A percentile compares a stretch with the other conserved stretches of the same genome.
Conservation (phyloP, 176 grass and related monocot species). For the maize (Zea mays) region Zm-B73-REFERENCE-NAM-5.0 NC_050100.1:95337001-95337500, state of each 20-base stretch:
- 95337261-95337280: not conserved
- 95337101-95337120: slow-evolving; percentile 90
- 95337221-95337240: slow-evolving; percentile 5
- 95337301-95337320: slow-evolving; percentile 11
- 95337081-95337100: slow-evolving; percentile 97
- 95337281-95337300: slow-evolving; percentile 10
- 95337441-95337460: not conserved
- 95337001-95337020: slow-evolving; percentile 23
- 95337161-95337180: slow-evolving; percentile 90
- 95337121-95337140: slow-evolving; percentile 99
- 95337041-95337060: slow-evolving; percentile 64
- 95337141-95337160: slow-evolving; percentile 95
- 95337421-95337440: slow-evolving; percentile 4
- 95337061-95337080: slow-evolving; percentile 99
- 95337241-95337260: slow-evolving; percentile 15
- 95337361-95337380: not conserved
- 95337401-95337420: not conserved
- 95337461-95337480: not conserved
- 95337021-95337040: slow-evolving; percentile 33
- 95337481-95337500: not conserved
- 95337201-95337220: slow-evolving; percentile 23
- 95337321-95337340: not conserved
- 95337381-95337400: slow-evolving; percentile 1
- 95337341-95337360: slow-evolving; percentile 12
- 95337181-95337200: slow-evolving; percentile 90